Evolutionary conservation across 176 grass and related monocot genomes (phyloP).

Genomic region (Oryza rufipogon): DNA sequence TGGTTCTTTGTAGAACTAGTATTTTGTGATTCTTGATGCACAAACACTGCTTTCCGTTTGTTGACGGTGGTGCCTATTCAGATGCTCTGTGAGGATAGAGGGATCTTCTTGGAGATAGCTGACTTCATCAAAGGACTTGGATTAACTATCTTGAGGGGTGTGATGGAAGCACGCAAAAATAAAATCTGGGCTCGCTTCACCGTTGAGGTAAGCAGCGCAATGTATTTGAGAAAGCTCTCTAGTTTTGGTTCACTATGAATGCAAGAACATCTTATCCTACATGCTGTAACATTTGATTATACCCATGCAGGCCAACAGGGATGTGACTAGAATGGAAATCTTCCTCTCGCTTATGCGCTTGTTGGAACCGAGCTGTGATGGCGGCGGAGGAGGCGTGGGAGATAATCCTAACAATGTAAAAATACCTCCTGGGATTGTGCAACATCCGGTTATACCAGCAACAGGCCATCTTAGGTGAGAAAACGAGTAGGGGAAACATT

Average conservation of each 20-base stretch:
- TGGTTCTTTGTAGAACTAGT: background rate
- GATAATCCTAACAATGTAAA: constrained; percentile 52
- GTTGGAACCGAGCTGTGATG: constrained; percentile 58
- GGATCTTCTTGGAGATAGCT: constrained; percentile 84
- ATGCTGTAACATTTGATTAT: background rate
- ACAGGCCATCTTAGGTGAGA: constrained; percentile 61
- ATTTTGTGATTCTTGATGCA: background rate
- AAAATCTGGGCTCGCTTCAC: constrained; percentile 87
- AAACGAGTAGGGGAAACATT: background rate
- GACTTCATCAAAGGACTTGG: constrained; percentile 82
- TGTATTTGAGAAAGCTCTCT: background rate
- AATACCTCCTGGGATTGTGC: constrained; percentile 38
- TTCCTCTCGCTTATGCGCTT: constrained; percentile 74
- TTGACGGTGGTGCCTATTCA: constrained; percentile 32
- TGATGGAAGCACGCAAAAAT: constrained; percentile 78
- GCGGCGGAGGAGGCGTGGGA: constrained; percentile 18
- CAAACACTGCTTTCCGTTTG: constrained; percentile 22
- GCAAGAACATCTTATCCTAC: background rate
- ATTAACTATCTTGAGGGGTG: constrained; percentile 82
- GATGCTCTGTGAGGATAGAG: constrained; percentile 88
- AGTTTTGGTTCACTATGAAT: constrained; percentile 17
- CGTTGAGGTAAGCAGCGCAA: constrained; percentile 60
- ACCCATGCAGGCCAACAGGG: constrained; percentile 66
- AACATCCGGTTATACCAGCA: constrained; percentile 68
- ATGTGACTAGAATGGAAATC: constrained; percentile 82